phyloP scores from a whole-genome alignment of 108 stramenopile species.

The Cyclotella choctawhatcheeana region DNA sequence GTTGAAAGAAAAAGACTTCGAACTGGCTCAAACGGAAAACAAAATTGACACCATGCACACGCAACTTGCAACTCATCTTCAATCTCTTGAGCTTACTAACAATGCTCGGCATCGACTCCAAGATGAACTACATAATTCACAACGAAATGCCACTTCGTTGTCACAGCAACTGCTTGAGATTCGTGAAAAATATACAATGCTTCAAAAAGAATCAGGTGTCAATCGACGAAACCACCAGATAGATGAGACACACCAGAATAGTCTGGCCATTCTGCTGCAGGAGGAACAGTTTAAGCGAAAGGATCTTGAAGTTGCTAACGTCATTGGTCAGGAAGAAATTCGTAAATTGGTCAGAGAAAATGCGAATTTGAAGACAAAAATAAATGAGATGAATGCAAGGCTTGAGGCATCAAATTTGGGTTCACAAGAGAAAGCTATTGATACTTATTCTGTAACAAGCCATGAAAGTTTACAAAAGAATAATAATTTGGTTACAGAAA shows the following conservation, averaged over 20 bases:
- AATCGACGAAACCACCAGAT: neutral
- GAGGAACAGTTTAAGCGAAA: constrained; percentile 10
- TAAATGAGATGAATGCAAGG: constrained; percentile 27
- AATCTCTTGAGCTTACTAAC: constrained; percentile 21
- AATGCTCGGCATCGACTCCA: constrained; percentile 38
- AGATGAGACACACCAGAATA: constrained; percentile 1
- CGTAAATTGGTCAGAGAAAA: constrained; percentile 14
- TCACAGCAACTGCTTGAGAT: constrained; percentile 38
- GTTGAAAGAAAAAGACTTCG: constrained; percentile 11
- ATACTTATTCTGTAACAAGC: neutral
- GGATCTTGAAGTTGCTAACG: constrained; percentile 3
- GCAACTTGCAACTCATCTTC: constrained; percentile 13
- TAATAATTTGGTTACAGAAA: neutral
- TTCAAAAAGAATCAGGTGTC: constrained; percentile 12
- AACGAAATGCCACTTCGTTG: constrained; percentile 30
- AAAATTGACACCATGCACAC: constrained; percentile 15
- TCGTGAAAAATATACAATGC: constrained; percentile 25
- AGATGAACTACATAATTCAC: constrained; percentile 33
- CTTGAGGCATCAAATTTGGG: neutral
- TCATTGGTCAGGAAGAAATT: constrained; percentile 7
- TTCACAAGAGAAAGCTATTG: neutral
- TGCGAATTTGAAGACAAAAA: constrained; percentile 21
- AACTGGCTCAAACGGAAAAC: constrained; percentile 21
- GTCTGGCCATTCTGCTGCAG: neutral
- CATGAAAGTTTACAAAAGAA: neutral